Evolutionary conservation across 139 green algal genomes (phyloP).

Genomic region (Tetraselmis chui): DNA sequence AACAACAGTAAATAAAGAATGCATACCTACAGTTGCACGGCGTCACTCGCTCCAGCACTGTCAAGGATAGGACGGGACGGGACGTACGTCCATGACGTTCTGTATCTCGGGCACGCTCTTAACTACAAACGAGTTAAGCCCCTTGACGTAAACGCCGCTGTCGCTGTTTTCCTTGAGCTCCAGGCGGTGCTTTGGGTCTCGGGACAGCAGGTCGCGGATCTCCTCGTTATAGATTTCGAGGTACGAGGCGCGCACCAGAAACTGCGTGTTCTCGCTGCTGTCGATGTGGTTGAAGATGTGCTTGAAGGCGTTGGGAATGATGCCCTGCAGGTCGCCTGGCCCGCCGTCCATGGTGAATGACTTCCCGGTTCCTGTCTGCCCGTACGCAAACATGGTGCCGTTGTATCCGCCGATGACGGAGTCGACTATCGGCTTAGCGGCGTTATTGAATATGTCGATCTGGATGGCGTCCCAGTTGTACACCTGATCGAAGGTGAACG

Average conservation of each 20-base stretch:
- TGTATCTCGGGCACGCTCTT: conserved; percentile 67
- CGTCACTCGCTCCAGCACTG: no score
- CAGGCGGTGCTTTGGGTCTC: conserved; percentile 54
- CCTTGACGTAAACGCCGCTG: conserved; percentile 75
- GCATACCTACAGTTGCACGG: no score
- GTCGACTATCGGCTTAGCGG: conserved; percentile 56
- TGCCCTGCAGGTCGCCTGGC: conserved; percentile 47
- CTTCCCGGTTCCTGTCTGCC: conserved; percentile 20
- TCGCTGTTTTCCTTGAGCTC: conserved; percentile 72
- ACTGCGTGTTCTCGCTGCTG: conserved; percentile 41
- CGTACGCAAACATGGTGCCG: conserved; percentile 26
- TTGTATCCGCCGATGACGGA: conserved; percentile 67
- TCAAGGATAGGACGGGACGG: no score
- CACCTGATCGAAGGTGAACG: conserved; percentile 68
- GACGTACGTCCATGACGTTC: conserved; percentile 64
- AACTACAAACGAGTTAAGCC: conserved; percentile 72
- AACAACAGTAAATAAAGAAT: no score
- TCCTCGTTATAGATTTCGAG: conserved; percentile 91
- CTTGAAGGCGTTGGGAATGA: conserved; percentile 73
- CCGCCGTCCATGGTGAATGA: conserved; percentile 17
- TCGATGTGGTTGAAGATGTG: conserved; percentile 69
- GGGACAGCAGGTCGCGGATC: conserved; percentile 58
- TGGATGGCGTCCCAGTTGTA: conserved; percentile 59
- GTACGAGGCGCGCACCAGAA: conserved; percentile 69
- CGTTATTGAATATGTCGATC: conserved; percentile 58